These are phyloP conservation scores for Globisporangium cederbergense DNA, from an alignment of 352 stramenopile species.

Conservation along the genomic window DNA sequence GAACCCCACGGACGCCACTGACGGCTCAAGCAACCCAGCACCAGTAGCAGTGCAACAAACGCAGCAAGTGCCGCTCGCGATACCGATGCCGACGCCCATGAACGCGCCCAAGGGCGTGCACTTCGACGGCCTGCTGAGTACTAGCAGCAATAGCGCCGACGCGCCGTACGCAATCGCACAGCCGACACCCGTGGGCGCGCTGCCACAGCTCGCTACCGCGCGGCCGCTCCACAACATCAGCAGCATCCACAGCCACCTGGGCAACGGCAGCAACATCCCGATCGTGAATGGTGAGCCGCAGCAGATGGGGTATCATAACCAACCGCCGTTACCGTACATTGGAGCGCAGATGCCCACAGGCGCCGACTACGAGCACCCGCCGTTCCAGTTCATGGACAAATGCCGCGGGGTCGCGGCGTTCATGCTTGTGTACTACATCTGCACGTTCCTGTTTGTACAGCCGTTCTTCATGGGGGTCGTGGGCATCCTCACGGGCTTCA, in stretches of 20 bases:
- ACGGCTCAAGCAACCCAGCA: not conserved
- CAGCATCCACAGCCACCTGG: slow-evolving; percentile 32
- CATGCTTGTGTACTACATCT: slow-evolving; percentile 68
- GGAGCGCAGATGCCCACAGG: slow-evolving; percentile 30
- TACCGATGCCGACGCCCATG: slow-evolving; percentile 3
- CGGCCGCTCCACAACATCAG: slow-evolving; percentile 33
- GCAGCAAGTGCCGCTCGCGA: not conserved
- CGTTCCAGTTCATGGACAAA: slow-evolving; percentile 59
- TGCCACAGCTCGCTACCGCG: slow-evolving; percentile 44
- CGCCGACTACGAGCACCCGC: slow-evolving; percentile 30
- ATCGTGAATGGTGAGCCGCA: slow-evolving; percentile 16
- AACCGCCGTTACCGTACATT: slow-evolving; percentile 24
- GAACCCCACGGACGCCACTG: not conserved
- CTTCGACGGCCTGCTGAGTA: slow-evolving; percentile 13
- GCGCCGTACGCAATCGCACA: slow-evolving; percentile 36
- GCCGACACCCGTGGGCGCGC: slow-evolving; percentile 24
- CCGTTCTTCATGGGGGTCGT: slow-evolving; percentile 60
- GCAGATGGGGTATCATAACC: slow-evolving; percentile 12
- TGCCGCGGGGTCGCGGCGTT: slow-evolving; percentile 54
- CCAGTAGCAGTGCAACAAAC: too few species aligned
- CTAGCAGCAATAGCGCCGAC: slow-evolving; percentile 8
- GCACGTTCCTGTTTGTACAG: slow-evolving; percentile 71
- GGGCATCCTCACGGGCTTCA: slow-evolving; percentile 58
- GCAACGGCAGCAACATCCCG: slow-evolving; percentile 38
- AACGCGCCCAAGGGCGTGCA: slow-evolving; percentile 4